Evolutionary conservation across 2,329 filamentous ascomycete genomes (phyloP).

Genomic region (Curvularia verruculosa): DNA sequence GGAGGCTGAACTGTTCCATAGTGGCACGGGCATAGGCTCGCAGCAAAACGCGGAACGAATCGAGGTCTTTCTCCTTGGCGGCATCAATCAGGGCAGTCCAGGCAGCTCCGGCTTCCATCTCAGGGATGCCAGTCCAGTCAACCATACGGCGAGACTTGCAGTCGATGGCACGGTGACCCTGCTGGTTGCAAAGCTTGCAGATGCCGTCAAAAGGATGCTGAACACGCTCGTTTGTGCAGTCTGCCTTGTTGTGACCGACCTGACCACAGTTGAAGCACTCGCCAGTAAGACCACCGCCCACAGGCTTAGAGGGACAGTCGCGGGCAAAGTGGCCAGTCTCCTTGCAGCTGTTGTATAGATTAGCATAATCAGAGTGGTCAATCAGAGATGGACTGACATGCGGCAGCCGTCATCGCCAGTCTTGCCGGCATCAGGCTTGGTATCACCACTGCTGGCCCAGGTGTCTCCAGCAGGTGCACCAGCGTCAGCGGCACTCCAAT

Average conservation of each 20-base stretch:
- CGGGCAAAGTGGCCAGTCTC: constrained; percentile 55
- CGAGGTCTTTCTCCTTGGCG: constrained; percentile 56
- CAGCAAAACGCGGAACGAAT: constrained; percentile 55
- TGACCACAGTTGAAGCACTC: constrained; percentile 68
- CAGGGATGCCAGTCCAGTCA: constrained; percentile 51
- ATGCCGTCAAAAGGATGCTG: constrained; percentile 60
- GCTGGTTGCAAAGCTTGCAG: constrained; percentile 62
- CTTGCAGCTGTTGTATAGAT: constrained; percentile 48
- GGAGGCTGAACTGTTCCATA: constrained; percentile 48
- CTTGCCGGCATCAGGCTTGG: constrained; percentile 22
- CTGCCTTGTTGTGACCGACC: constrained; percentile 65
- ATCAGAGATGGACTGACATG: constrained; percentile 44
- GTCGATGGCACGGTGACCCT: constrained; percentile 56
- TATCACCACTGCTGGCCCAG: constrained; percentile 23
- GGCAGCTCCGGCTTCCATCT: constrained; percentile 56
- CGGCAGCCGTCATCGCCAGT: constrained; percentile 48
- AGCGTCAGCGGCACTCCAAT: constrained; percentile 14
- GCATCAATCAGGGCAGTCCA: constrained; percentile 59
- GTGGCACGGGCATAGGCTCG: constrained; percentile 57
- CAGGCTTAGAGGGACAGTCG: constrained; percentile 55
- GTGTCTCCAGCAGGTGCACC: constrained; percentile 16
- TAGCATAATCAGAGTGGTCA: constrained; percentile 23
- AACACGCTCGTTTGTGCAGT: constrained; percentile 64
- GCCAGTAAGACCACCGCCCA: constrained; percentile 47
- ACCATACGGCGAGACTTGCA: constrained; percentile 53